Evolutionary conservation across 2,329 filamentous ascomycete genomes (phyloP).

Genomic region (Phialocephala subalpina): DNA sequence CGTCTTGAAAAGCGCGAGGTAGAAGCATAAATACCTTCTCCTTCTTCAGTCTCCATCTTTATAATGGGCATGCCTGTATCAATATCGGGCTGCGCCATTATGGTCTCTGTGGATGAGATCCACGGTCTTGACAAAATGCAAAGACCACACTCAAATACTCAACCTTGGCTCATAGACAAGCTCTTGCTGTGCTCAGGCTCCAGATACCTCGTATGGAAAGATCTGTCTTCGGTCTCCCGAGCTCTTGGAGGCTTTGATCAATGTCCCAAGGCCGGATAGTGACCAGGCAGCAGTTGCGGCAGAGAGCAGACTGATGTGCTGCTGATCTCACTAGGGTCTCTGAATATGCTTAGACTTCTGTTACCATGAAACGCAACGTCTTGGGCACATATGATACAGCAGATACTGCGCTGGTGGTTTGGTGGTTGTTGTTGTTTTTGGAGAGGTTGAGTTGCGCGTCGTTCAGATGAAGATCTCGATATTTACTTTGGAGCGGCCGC

Average conservation of each 20-base stretch:
- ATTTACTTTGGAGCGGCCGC: neutral
- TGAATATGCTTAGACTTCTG: neutral
- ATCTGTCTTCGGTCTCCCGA: neutral
- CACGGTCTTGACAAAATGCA: neutral
- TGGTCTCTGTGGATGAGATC: constrained; percentile 4
- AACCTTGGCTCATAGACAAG: neutral
- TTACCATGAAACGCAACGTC: neutral
- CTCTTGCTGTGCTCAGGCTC: neutral
- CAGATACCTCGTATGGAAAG: neutral
- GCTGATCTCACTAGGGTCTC: neutral
- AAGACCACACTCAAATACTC: neutral
- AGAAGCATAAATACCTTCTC: constrained; percentile 42
- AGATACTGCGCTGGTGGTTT: neutral
- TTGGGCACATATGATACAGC: neutral
- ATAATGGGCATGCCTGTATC: constrained; percentile 9
- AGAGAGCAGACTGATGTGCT: neutral
- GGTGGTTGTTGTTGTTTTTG: neutral
- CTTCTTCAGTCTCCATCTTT: constrained; percentile 17
- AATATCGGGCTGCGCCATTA: constrained; percentile 3
- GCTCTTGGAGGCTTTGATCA: neutral
- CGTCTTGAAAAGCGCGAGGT: constrained; percentile 20
- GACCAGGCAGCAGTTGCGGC: neutral
- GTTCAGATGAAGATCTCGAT: too few species aligned
- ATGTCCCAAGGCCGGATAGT: neutral
- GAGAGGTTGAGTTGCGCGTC: neutral